Conservation (phyloP, 2,329 filamentous ascomycete species). For the Claviceps africana region DNA sequence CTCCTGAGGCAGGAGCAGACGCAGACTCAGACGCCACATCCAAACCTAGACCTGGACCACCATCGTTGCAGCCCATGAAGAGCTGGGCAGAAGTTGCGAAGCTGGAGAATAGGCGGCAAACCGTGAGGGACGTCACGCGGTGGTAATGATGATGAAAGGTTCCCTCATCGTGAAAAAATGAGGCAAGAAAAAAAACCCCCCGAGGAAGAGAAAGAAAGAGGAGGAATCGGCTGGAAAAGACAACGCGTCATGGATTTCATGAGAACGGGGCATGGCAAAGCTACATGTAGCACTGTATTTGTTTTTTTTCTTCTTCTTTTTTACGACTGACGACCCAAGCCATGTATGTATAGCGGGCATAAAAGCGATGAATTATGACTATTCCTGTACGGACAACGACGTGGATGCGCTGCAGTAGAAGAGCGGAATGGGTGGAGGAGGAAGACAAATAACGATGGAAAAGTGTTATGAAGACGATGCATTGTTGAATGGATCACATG, state of each 20-base stretch:
- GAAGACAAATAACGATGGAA: too few relatives aligned
- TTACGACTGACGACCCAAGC: too few relatives aligned
- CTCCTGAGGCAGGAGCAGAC: slow-evolving; percentile 4
- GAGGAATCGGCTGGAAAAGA: neutral
- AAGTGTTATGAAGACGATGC: too few relatives aligned
- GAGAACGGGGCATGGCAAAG: too few relatives aligned
- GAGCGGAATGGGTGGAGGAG: too few relatives aligned
- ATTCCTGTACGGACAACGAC: too few relatives aligned
- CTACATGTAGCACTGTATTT: too few relatives aligned
- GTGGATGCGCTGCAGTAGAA: too few relatives aligned
- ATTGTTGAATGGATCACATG: too few relatives aligned
- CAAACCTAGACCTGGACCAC: slow-evolving; percentile 13
- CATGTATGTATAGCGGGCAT: too few relatives aligned
- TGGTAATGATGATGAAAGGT: neutral
- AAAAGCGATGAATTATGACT: too few relatives aligned
- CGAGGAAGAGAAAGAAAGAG: neutral
- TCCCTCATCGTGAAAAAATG: neutral
- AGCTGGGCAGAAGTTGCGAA: slow-evolving; percentile 29
- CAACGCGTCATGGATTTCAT: too few relatives aligned
- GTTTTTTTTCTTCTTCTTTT: neutral
- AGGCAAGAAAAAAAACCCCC: neutral
- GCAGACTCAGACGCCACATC: slow-evolving; percentile 8
- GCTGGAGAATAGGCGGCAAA: slow-evolving; percentile 9
- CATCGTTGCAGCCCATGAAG: slow-evolving; percentile 20
- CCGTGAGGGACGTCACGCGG: neutral